Evolutionary conservation across 306 rosid species (phyloP).

Genomic region (Cucumis melo): DNA sequence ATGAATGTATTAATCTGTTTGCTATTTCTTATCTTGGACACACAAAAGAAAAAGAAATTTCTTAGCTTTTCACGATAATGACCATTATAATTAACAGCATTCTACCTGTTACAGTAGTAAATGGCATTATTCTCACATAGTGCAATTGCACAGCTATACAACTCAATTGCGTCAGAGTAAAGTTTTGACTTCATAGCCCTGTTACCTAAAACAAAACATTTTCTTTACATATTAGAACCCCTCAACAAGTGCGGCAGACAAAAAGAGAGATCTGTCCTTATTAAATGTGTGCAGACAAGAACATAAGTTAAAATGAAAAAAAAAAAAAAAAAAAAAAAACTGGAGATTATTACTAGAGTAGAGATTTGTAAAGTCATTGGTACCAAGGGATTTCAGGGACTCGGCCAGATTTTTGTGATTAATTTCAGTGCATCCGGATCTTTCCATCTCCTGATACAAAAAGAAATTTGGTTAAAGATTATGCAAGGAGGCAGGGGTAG

Average conservation of each 20-base stretch:
- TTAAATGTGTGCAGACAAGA: background rate
- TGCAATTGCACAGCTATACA: constrained; percentile 67
- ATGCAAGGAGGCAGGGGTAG: constrained; percentile 1
- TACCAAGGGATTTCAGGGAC: constrained; percentile 72
- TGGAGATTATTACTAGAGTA: constrained; percentile 10
- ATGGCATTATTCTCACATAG: constrained; percentile 59
- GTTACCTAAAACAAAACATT: constrained; percentile 45
- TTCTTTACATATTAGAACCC: background rate
- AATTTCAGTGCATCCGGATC: constrained; percentile 41
- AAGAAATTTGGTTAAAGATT: constrained; percentile 7
- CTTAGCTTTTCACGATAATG: background rate
- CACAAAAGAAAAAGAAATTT: background rate
- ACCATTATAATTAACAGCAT: background rate
- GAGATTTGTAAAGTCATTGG: background rate
- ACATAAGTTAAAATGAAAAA: background rate
- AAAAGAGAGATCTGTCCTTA: background rate
- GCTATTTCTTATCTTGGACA: background rate
- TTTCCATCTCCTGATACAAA: constrained; percentile 65
- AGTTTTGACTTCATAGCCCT: constrained; percentile 59
- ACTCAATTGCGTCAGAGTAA: constrained; percentile 60
- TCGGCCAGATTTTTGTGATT: constrained; percentile 56
- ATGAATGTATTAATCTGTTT: background rate
- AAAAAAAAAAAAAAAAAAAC: background rate
- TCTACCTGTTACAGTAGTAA: constrained; percentile 89
- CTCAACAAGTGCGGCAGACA: background rate